Evolutionary conservation across 169 alveolate genomes (phyloP), one percentile per base, ranked within the genome.

Genomic region (Cryptosporidium muris): DNA sequence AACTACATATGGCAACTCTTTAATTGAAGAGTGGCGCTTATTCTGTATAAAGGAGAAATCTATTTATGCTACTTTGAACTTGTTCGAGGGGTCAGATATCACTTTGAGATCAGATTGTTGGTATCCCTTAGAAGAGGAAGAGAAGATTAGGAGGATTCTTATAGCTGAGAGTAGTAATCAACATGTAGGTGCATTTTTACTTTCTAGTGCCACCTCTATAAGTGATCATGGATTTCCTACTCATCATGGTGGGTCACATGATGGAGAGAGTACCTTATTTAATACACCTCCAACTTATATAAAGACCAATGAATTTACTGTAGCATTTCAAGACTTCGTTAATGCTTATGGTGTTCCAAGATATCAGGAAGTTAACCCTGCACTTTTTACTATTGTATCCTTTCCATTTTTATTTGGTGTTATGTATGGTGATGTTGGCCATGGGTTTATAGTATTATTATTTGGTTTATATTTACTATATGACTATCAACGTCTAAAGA

Each of bases 381-480:
- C 98, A 51, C 93, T 97, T 34, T 95, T 97, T 66, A 96, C 99
- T n/a, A 91, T 95, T 25, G 96, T 98, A 51, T 95, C 99, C 3
- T 98, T 98, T 91, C 99, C 99, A 11, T 98, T 98, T 93, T 90
- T 98, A 68, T 98, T 98, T 91, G 99, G 99, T 7, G 96, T 98
- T 42, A 98, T 98, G 99, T 98, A 97, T 88, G 99, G 99, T 1
- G 99, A 98, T 90, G 94, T 98, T 14, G 99, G 99, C 3, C 99
- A 98, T 90, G 99, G 99, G 5, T 88, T 94, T 37, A 66, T 96
- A 45, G 82, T 97, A 40, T 89, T 95, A 51, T 66, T 93, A 36
- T 91, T 95, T 80, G 96, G 97, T 2, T 54, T 94, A 66, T 93
- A 93, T 82, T 66, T 92, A 54, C 89, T 93, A 54, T 51, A 88